phyloP scores from a whole-genome alignment of 2,329 filamentous ascomycete genomes.

The Ilyonectria mors-panacis region DNA sequence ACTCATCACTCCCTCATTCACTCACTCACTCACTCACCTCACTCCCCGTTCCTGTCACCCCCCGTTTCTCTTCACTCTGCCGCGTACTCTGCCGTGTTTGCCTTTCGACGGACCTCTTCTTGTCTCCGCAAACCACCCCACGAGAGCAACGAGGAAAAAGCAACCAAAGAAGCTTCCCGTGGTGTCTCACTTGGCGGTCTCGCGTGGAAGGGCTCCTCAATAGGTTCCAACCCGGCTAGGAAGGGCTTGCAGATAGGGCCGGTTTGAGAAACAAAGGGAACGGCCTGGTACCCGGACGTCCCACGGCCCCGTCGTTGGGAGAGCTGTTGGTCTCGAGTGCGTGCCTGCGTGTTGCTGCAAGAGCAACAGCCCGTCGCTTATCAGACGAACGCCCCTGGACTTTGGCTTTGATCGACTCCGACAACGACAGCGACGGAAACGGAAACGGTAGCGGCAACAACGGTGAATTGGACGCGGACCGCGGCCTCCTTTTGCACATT shows the following conservation, averaged over 20 bases:
- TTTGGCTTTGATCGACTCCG: constrained; percentile 26
- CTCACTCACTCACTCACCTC: constrained; percentile 7
- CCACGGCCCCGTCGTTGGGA: constrained; percentile 35
- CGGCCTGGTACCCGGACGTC: constrained; percentile 37
- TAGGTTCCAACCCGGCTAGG: constrained; percentile 27
- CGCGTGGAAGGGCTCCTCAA: constrained; percentile 36
- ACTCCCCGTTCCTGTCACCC: constrained; percentile 17
- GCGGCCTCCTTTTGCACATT: constrained; percentile 34
- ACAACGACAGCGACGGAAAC: constrained; percentile 10
- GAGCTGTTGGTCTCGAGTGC: constrained; percentile 35
- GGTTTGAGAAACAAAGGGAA: constrained; percentile 33
- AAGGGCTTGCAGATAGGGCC: constrained; percentile 36
- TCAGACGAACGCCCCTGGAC: constrained; percentile 9
- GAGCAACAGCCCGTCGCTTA: constrained; percentile 4
- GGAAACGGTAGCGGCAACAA: constrained; percentile 26
- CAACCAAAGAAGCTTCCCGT: constrained; percentile 42
- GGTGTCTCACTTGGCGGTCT: constrained; percentile 44
- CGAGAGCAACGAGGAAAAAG: constrained; percentile 44
- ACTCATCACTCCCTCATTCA: not conserved
- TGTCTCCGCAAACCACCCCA: constrained; percentile 43
- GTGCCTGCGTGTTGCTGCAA: constrained; percentile 32
- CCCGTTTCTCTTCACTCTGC: constrained; percentile 9
- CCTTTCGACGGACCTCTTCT: constrained; percentile 28
- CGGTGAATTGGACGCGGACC: constrained; percentile 29
- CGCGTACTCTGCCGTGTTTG: constrained; percentile 7